phyloP scores from a whole-genome alignment of 2,329 filamentous ascomycete species.

The Cordyceps tenuipes region DNA sequence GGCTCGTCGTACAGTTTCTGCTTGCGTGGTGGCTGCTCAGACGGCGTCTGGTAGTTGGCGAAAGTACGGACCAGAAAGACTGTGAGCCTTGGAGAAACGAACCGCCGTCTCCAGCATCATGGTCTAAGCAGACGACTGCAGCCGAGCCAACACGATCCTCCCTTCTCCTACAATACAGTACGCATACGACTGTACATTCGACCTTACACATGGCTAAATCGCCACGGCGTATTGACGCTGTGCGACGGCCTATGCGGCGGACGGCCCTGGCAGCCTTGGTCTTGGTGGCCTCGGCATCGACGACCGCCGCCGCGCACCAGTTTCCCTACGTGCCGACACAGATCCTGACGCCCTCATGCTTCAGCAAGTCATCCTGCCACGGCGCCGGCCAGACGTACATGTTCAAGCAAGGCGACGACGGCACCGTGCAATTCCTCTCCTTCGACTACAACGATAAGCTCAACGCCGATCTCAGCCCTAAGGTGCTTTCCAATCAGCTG shows the following conservation, averaged over 20 bases:
- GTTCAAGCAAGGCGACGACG: conserved; percentile 46
- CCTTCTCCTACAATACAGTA: not conserved
- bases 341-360: conserved; percentile 49
- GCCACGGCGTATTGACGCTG: not conserved
- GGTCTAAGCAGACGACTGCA: not conserved
- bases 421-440: conserved; percentile 46
- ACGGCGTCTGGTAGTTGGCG: not conserved
- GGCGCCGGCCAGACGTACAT: conserved; percentile 55
- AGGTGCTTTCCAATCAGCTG: conserved; percentile 45
- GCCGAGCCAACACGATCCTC: not conserved
- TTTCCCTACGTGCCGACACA: conserved; percentile 74
- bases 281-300: not conserved
- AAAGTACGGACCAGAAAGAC: not conserved
- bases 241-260: not conserved
- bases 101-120: not conserved
- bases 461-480: conserved; percentile 35
- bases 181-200: not conserved
- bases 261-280: not conserved
- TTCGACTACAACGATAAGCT: conserved; percentile 57
- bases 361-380: conserved; percentile 32
- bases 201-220: not conserved
- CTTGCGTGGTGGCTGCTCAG: not conserved
- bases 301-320: conserved; percentile 29
- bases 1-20: not conserved
- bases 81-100: not conserved